Conservation (phyloP, 106 monocot genomes). For the Triglochin maritima region DNA sequence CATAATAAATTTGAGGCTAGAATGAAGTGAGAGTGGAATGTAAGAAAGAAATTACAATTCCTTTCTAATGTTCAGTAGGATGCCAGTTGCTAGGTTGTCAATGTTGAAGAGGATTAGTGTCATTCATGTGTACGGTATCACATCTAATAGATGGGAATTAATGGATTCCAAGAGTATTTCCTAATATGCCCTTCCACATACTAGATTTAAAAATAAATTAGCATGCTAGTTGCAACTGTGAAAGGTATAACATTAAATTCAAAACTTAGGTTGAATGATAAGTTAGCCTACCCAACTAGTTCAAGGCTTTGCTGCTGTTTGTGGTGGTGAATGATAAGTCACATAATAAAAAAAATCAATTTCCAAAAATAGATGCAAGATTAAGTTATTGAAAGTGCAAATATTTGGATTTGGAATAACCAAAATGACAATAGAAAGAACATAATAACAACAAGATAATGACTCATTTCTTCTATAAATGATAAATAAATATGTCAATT, state of each 20-base stretch:
- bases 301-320: neutral
- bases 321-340: neutral
- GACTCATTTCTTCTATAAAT: neutral
- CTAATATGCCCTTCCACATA: too few relatives aligned
- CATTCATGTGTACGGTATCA: neutral
- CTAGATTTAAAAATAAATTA: too few relatives aligned
- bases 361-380: neutral
- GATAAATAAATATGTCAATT: too few relatives aligned
- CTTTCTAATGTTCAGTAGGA: too few relatives aligned
- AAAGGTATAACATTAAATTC: too few relatives aligned
- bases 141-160: neutral
- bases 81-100: too few relatives aligned
- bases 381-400: neutral
- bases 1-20: too few relatives aligned
- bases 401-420: neutral
- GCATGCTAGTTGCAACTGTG: too few relatives aligned
- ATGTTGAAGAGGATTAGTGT: too few relatives aligned
- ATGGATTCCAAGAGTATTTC: neutral
- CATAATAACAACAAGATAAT: neutral
- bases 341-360: neutral
- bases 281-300: neutral
- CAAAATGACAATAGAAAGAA: neutral
- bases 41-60: too few relatives aligned
- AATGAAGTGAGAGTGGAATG: too few relatives aligned
- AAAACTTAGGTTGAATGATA: too few relatives aligned